These are phyloP conservation scores for Lithocarpus polystachyus DNA, from an alignment of 306 rosid species.

Conservation along the genomic window DNA sequence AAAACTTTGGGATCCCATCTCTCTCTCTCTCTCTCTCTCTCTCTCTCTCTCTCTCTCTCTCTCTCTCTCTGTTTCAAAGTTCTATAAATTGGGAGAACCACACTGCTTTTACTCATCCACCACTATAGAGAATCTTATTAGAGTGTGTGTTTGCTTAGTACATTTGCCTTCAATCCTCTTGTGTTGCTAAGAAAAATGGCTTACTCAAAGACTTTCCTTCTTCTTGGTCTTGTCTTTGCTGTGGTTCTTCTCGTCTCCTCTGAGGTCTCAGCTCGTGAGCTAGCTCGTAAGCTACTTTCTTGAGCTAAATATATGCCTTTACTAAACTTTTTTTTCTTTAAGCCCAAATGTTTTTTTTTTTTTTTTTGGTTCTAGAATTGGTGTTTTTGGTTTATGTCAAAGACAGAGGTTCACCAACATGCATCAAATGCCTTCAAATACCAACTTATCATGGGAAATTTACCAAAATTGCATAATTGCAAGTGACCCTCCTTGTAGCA, in stretches of 20 bases:
- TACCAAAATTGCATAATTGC: too few species aligned
- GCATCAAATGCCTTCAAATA: too few species aligned
- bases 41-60: background rate
- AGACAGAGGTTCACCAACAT: too few species aligned
- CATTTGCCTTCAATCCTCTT: background rate
- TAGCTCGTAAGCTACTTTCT: background rate
- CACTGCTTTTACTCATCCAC: background rate
- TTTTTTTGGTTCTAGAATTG: too few species aligned
- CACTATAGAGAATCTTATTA: background rate
- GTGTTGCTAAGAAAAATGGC: background rate
- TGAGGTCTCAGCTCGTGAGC: conserved; percentile 8
- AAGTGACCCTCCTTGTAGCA: too few species aligned
- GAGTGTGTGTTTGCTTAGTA: background rate
- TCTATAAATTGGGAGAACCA: background rate
- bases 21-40: background rate
- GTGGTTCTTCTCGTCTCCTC: conserved; percentile 10
- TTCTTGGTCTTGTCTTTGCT: conserved; percentile 10
- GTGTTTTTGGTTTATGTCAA: too few species aligned
- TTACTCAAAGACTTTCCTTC: conserved; percentile 12
- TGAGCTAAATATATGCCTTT: background rate
- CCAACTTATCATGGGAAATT: too few species aligned
- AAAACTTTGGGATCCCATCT: too few species aligned
- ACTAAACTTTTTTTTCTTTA: background rate
- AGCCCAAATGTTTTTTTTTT: background rate
- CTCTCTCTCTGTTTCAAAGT: background rate